phyloP scores from a whole-genome alignment of 805 yeast species.

The Kazachstania africana region DNA sequence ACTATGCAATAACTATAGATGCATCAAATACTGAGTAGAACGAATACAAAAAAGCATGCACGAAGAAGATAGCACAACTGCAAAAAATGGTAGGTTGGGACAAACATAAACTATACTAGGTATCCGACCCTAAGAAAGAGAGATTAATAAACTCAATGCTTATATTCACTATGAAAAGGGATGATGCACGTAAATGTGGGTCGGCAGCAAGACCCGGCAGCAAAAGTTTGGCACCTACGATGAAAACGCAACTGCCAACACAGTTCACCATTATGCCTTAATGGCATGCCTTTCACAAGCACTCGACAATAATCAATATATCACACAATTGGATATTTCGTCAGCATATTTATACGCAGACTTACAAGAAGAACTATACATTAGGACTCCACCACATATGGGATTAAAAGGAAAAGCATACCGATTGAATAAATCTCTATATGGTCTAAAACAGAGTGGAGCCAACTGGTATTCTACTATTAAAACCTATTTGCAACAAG shows the following conservation, averaged over 20 bases:
- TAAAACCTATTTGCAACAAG: not conserved
- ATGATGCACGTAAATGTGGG: constrained; percentile 7
- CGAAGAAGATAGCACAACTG: too few species aligned
- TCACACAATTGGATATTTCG: constrained; percentile 5
- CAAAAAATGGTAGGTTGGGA: too few species aligned
- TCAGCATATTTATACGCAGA: constrained; percentile 4
- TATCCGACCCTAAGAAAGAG: too few species aligned
- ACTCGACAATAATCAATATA: constrained; percentile 1
- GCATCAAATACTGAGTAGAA: too few species aligned
- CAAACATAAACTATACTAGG: too few species aligned
- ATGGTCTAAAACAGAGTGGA: constrained; percentile 5
- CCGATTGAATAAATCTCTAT: constrained; percentile 3
- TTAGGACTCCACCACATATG: constrained; percentile 4
- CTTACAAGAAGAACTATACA: constrained; percentile 3
- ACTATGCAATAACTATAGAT: too few species aligned
- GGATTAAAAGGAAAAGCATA: constrained; percentile 3
- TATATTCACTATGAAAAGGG: constrained; percentile 7
- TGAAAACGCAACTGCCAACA: constrained; percentile 3
- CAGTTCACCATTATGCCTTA: constrained; percentile 7
- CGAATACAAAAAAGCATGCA: too few species aligned
- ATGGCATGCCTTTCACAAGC: constrained; percentile 5
- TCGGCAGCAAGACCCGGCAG: constrained; percentile 8
- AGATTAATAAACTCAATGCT: constrained; percentile 7
- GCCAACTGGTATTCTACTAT: constrained; percentile 4
- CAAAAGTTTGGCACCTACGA: constrained; percentile 6